Evolutionary conservation across 2,329 filamentous ascomycete species (phyloP).

Genomic region (Aspergillus hiratsukae): DNA sequence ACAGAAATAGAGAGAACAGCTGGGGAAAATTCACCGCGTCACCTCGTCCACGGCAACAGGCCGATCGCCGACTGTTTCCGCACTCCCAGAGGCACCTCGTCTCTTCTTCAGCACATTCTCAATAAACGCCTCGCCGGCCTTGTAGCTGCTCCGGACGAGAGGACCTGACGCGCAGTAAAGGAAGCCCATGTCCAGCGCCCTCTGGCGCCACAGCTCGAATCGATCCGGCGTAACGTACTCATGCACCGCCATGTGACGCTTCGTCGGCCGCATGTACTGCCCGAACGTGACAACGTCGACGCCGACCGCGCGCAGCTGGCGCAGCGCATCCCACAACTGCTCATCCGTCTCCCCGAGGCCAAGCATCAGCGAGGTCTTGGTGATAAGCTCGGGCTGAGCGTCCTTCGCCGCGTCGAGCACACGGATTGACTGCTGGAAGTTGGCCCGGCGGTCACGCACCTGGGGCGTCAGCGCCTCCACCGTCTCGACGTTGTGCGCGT

Average conservation of each 20-base stretch:
- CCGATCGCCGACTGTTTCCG: conserved; percentile 24
- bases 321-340: conserved; percentile 74
- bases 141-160: conserved; percentile 90
- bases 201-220: conserved; percentile 87
- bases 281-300: conserved; percentile 98
- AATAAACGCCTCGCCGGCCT: conserved; percentile 97
- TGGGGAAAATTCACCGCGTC: conserved; percentile 21
- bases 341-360: conserved; percentile 88
- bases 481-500: conserved; percentile 96
- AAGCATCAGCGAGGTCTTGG: conserved; percentile 98
- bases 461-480: conserved; percentile 84
- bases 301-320: conserved; percentile 70
- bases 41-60: conserved; percentile 23
- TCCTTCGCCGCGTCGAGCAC: conserved; percentile 81
- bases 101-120: conserved; percentile 95
- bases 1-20: conserved; percentile 2
- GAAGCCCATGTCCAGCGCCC: conserved; percentile 92
- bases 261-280: conserved; percentile 99
- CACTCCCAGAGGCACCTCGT: conserved; percentile 24
- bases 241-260: conserved; percentile 94
- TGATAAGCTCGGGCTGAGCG: conserved; percentile 72
- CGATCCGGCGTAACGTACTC: conserved; percentile 88
- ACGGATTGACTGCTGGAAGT: conserved; percentile 75
- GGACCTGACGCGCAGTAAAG: conserved; percentile 93
- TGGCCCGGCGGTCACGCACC: conserved; percentile 84